These are phyloP conservation scores for Penicillium brasilianum DNA, from an alignment of 2,329 filamentous ascomycete species.

Conservation along the genomic window DNA sequence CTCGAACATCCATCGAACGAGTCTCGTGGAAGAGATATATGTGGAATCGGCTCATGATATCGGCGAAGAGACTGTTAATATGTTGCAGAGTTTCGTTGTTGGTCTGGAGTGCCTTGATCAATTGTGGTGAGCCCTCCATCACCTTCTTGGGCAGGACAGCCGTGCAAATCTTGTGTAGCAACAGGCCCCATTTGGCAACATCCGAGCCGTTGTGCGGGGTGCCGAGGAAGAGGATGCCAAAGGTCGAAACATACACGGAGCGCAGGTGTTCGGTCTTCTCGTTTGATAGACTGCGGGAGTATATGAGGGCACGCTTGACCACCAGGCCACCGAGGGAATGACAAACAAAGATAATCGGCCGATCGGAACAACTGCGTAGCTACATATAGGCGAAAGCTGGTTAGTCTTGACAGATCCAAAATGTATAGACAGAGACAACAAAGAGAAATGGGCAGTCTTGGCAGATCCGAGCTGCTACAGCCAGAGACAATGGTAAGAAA, in stretches of 20 bases:
- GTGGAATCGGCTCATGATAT: slow-evolving; percentile 71
- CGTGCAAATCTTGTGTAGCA: slow-evolving; percentile 71
- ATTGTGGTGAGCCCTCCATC: slow-evolving; percentile 69
- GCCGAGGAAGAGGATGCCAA: slow-evolving; percentile 75
- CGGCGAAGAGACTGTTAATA: slow-evolving; percentile 74
- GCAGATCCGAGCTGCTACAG: too few species aligned
- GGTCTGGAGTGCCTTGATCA: slow-evolving; percentile 72
- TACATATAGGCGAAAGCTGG: slow-evolving; percentile 20
- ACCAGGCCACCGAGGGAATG: slow-evolving; percentile 76
- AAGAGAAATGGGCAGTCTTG: too few species aligned
- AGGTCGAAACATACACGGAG: slow-evolving; percentile 75
- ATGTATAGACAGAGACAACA: too few species aligned
- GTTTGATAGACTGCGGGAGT: slow-evolving; percentile 66
- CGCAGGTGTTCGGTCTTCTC: slow-evolving; percentile 67
- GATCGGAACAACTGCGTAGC: slow-evolving; percentile 56
- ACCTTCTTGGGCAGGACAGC: slow-evolving; percentile 68
- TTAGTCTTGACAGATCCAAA: not conserved
- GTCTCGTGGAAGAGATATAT: slow-evolving; percentile 80
- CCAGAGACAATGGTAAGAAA: too few species aligned
- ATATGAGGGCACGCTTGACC: slow-evolving; percentile 71
- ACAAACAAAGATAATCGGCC: slow-evolving; percentile 76
- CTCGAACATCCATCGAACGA: slow-evolving; percentile 71
- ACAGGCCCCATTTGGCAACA: slow-evolving; percentile 68
- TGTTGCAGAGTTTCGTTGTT: slow-evolving; percentile 76
- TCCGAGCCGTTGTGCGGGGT: slow-evolving; percentile 76